Evolutionary conservation across 179 eudicot genomes (phyloP).

Genomic region (Silene coronaria): DNA sequence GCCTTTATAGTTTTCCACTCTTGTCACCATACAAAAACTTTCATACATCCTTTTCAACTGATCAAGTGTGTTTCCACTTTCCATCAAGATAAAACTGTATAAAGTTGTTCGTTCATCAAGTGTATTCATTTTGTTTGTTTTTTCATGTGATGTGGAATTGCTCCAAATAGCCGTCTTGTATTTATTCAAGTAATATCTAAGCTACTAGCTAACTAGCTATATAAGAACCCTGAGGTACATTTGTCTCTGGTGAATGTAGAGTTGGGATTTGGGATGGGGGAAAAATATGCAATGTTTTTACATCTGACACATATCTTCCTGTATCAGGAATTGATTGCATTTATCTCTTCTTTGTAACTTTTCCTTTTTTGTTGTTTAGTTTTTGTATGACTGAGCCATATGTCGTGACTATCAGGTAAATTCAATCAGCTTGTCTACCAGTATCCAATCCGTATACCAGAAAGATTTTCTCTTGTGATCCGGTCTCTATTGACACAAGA

Average conservation of each 20-base stretch:
- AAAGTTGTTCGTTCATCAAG: not conserved
- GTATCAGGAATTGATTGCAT: not conserved
- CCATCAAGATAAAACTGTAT: not conserved
- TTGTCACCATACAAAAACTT: not conserved
- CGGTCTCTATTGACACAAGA: slow-evolving; percentile 97
- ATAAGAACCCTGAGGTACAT: not conserved
- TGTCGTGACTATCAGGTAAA: slow-evolving; percentile 53
- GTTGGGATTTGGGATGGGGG: not conserved
- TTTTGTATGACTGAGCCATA: not conserved
- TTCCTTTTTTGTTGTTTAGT: not conserved
- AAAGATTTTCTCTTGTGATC: slow-evolving; percentile 96
- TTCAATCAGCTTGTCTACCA: slow-evolving; percentile 95
- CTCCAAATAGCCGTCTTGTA: not conserved
- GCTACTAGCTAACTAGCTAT: not conserved
- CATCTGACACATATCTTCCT: not conserved
- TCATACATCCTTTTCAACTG: not conserved
- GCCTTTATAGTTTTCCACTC: not conserved
- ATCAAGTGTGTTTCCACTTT: not conserved
- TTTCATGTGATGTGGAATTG: not conserved
- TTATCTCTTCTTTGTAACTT: not conserved
- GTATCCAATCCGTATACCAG: slow-evolving; percentile 95
- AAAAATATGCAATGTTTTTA: not conserved
- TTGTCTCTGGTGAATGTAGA: not conserved
- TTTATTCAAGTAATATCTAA: not conserved
- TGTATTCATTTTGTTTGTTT: not conserved